phyloP scores from a whole-genome alignment of 2,329 filamentous ascomycete genomes.

The Penicillium sp. region DNA sequence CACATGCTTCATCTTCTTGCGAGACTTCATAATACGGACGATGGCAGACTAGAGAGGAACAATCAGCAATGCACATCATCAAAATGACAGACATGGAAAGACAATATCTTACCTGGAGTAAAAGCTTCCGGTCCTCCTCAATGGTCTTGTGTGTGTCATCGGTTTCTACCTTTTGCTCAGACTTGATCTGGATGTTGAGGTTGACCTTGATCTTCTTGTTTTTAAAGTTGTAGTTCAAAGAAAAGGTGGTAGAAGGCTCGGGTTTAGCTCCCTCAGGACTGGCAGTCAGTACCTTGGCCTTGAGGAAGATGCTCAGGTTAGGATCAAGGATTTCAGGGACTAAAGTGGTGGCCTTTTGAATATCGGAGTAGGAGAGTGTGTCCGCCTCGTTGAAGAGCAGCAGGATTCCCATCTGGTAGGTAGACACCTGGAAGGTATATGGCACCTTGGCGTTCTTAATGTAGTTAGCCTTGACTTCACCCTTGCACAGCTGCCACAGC shows the following conservation, averaged over 20 bases:
- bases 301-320: conserved; percentile 81
- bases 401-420: conserved; percentile 96
- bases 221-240: conserved; percentile 93
- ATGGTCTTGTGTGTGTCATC: conserved; percentile 99
- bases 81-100: neutral
- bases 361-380: conserved; percentile 82
- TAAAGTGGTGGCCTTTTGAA: conserved; percentile 77
- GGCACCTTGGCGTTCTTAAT: conserved; percentile 86
- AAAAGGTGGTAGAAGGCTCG: conserved; percentile 76
- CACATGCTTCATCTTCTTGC: conserved; percentile 97
- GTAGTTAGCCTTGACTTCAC: conserved; percentile 92
- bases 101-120: conserved; percentile 79
- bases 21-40: conserved; percentile 99
- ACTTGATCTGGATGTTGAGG: conserved; percentile 90
- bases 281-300: conserved; percentile 84
- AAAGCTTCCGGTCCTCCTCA: conserved; percentile 93
- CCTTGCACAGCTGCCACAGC: conserved; percentile 98
- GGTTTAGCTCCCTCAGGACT: conserved; percentile 74
- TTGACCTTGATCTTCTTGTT: conserved; percentile 98
- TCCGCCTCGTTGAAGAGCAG: conserved; percentile 93
- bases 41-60: conserved; percentile 75
- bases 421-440: conserved; percentile 95
- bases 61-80: conserved; percentile 6
- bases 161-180: conserved; percentile 93
- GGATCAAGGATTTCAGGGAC: conserved; percentile 83